Evolutionary conservation across 768 basidiomycete species (phyloP).

Genomic region (Collybia sp.): DNA sequence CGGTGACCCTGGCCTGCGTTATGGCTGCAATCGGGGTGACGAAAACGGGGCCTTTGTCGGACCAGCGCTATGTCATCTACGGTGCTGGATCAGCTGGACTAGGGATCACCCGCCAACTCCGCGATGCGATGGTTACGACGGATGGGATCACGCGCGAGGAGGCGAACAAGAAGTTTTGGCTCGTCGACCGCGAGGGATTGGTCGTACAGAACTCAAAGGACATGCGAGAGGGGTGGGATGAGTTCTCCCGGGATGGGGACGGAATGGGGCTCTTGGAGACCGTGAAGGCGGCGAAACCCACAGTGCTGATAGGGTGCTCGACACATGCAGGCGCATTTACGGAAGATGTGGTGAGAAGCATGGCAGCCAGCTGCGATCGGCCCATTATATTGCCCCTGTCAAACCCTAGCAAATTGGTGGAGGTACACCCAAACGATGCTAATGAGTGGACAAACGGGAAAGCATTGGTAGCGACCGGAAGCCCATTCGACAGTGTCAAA

Average conservation of each 20-base stretch:
- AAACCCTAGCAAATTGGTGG: conserved; percentile 75
- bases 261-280: conserved; percentile 61
- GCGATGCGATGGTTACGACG: conserved; percentile 64
- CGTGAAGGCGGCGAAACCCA: conserved; percentile 69
- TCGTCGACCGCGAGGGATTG: conserved; percentile 68
- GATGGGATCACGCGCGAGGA: conserved; percentile 49
- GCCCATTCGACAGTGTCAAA: conserved; percentile 74
- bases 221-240: conserved; percentile 41
- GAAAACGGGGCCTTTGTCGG: conserved; percentile 48
- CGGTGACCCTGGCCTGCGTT: conserved; percentile 66
- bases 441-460: conserved; percentile 77
- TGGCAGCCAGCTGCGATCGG: conserved; percentile 64
- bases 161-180: conserved; percentile 64
- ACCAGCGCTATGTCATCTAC: conserved; percentile 76
- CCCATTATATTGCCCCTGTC: conserved; percentile 84
- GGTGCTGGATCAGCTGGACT: conserved; percentile 82
- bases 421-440: conserved; percentile 67
- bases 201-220: conserved; percentile 38
- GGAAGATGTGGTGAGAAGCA: conserved; percentile 61
- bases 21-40: conserved; percentile 69
- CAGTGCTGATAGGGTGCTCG: conserved; percentile 81
- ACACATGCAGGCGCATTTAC: conserved; percentile 77
- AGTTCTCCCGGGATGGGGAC: conserved; percentile 46
- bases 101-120: conserved; percentile 72
- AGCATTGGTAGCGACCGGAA: conserved; percentile 80